phyloP scores from a whole-genome alignment of 2,329 filamentous ascomycete species.

The Fusarium marasasianum region DNA sequence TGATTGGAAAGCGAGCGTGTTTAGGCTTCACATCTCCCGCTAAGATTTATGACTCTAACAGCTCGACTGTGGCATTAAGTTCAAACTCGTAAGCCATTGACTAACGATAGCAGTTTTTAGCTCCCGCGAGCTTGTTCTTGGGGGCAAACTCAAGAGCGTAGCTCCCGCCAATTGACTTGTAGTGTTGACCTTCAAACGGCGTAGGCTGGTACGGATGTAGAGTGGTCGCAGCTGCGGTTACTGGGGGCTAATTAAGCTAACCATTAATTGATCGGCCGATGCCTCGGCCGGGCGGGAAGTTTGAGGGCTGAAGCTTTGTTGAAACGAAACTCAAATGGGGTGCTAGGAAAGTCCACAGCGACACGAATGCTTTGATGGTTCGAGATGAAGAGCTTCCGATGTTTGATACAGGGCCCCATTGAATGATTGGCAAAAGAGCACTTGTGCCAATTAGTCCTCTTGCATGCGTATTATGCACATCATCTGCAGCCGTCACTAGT shows the following conservation, averaged over 20 bases:
- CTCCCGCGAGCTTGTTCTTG: slow-evolving; percentile 22
- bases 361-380: background rate
- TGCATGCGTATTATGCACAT: slow-evolving; percentile 21
- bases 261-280: slow-evolving; percentile 20
- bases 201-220: background rate
- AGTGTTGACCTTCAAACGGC: slow-evolving; percentile 1
- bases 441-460: background rate
- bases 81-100: background rate
- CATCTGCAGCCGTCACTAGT: slow-evolving; percentile 21
- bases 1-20: background rate
- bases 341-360: background rate
- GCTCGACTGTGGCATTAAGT: background rate
- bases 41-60: background rate
- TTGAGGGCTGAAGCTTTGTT: background rate
- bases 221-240: slow-evolving; percentile 6
- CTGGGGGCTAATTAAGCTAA: background rate
- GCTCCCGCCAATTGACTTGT: slow-evolving; percentile 9
- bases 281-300: slow-evolving; percentile 8
- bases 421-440: background rate
- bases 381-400: background rate
- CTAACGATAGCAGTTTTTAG: slow-evolving; percentile 23
- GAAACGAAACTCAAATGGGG: background rate
- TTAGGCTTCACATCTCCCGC: background rate
- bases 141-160: background rate
- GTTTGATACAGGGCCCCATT: background rate